These are phyloP conservation scores for Musa schizocarpa DNA, from an alignment of 176 grass and related monocot genomes.

Conservation along the genomic window DNA sequence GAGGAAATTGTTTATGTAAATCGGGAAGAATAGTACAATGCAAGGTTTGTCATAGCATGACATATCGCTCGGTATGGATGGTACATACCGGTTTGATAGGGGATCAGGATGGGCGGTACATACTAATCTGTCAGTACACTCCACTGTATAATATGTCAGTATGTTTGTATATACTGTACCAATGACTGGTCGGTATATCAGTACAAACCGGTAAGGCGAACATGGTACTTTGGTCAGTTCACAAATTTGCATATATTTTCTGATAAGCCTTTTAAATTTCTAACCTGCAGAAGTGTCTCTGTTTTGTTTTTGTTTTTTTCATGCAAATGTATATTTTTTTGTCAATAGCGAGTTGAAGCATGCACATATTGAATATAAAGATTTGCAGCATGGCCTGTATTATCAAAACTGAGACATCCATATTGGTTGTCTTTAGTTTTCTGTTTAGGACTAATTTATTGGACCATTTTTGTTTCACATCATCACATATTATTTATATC, in stretches of 20 bases:
- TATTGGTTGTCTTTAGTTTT: not conserved
- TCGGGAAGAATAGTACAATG: not conserved
- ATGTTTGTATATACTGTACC: no score
- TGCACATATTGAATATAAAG: no score
- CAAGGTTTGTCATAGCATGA: no score
- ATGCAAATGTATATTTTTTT: not conserved
- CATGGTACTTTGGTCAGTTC: not conserved
- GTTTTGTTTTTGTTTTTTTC: not conserved
- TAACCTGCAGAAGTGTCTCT: not conserved
- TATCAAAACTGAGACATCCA: not conserved
- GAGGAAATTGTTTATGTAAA: not conserved
- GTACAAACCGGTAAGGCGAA: no score
- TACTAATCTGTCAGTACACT: no score
- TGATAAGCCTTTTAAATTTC: not conserved
- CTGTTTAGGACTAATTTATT: not conserved
- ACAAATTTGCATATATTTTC: no score
- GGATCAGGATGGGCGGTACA: no score
- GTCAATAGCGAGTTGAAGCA: not conserved
- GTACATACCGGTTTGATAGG: no score
- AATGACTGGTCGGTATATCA: no score
- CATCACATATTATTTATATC: constrained; percentile 10
- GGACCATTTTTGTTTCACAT: not conserved
- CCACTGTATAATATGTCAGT: no score
- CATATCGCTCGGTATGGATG: no score
- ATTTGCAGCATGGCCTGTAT: not conserved